Percentiles rank a stretch among this genome's conserved stretches.
Conservation (phyloP, 2,329 filamentous ascomycete species). For the Lachnum nothofagi region DNA sequence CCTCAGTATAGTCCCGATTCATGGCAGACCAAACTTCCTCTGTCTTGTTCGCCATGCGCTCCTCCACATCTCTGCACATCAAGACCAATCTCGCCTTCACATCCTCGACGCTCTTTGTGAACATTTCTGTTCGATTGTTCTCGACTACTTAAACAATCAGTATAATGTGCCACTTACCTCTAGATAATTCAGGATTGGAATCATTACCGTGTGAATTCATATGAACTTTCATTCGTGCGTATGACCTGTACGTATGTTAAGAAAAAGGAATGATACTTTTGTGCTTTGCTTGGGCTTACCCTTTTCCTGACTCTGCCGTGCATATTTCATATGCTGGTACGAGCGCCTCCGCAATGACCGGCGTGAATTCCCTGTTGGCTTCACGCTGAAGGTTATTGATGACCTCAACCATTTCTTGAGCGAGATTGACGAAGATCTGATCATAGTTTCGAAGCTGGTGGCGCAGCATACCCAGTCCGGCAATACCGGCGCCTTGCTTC, state of each 20-base stretch:
- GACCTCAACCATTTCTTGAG: slow-evolving; percentile 28
- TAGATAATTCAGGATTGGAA: no score
- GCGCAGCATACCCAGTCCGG: slow-evolving; percentile 37
- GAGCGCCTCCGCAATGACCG: slow-evolving; percentile 44
- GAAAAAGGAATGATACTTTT: slow-evolving; percentile 26
- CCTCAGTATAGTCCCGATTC: slow-evolving; percentile 32
- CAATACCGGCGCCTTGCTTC: slow-evolving; percentile 36
- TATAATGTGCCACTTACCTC: no score
- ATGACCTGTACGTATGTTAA: slow-evolving; percentile 36
- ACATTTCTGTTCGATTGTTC: slow-evolving; percentile 42
- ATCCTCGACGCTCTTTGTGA: slow-evolving; percentile 38
- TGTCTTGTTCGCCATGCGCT: slow-evolving; percentile 24
- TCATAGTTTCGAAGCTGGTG: slow-evolving; percentile 40
- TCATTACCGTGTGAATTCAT: slow-evolving; percentile 46
- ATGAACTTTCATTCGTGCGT: slow-evolving; percentile 46
- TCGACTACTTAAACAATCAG: no score
- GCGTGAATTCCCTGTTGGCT: slow-evolving; percentile 50
- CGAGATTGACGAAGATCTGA: slow-evolving; percentile 37
- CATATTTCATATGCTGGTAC: slow-evolving; percentile 42
- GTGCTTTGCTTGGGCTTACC: slow-evolving; percentile 29
- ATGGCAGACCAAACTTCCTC: slow-evolving; percentile 32
- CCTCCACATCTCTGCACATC: slow-evolving; percentile 33
- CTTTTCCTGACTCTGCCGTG: slow-evolving; percentile 32
- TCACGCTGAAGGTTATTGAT: slow-evolving; percentile 46
- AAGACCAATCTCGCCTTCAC: slow-evolving; percentile 38